Conservation (phyloP, 441 rosid genomes). For the Gossypium trilobum region DNA sequence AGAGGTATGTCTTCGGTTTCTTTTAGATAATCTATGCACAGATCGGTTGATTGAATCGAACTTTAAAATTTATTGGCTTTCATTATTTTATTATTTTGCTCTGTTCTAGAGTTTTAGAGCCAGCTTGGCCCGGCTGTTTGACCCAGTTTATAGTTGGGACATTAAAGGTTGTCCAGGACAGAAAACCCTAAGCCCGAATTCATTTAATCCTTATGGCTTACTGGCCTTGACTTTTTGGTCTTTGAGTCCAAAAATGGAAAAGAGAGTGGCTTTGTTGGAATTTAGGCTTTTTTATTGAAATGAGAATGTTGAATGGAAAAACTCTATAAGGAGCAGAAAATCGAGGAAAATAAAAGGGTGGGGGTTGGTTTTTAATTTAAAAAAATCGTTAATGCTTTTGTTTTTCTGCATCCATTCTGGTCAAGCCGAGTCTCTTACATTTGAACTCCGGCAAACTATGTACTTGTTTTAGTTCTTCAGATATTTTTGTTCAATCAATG, state of each 20-base stretch:
- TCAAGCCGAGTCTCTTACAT: neutral
- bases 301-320: conserved; percentile 7
- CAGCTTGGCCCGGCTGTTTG: neutral
- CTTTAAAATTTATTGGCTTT: neutral
- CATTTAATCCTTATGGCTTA: neutral
- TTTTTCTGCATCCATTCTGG: conserved; percentile 1
- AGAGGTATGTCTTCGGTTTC: conserved; percentile 44
- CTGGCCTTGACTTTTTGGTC: neutral
- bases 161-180: neutral
- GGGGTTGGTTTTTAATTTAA: too few species aligned
- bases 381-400: neutral
- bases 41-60: neutral
- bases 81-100: neutral
- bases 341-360: too few species aligned
- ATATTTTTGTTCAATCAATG: neutral
- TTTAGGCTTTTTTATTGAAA: neutral
- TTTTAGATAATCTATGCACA: neutral
- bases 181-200: neutral
- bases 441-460: neutral
- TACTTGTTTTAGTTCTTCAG: neutral
- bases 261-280: neutral
- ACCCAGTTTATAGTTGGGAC: neutral
- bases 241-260: neutral
- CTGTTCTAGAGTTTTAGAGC: neutral
- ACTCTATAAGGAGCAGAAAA: neutral